These are phyloP conservation scores for Paramyrothecium roridum DNA, from an alignment of 2,329 filamentous ascomycete species.

Conservation along the genomic window DNA sequence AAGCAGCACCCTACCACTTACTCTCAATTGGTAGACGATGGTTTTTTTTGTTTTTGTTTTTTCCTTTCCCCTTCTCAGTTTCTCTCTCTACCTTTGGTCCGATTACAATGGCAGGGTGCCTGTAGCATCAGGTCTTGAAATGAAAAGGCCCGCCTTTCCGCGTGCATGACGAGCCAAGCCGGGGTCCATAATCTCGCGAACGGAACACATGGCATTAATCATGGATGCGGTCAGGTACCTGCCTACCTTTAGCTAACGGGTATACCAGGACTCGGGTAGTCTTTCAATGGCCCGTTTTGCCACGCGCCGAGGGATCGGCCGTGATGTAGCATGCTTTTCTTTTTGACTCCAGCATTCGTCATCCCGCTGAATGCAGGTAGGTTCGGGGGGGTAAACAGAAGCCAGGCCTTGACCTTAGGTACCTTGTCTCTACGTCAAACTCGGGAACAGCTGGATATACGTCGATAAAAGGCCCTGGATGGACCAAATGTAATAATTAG, in stretches of 20 bases:
- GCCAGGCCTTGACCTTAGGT: too few relatives aligned
- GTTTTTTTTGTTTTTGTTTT: background rate
- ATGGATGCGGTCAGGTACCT: background rate
- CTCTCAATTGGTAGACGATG: background rate
- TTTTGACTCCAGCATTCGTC: too few relatives aligned
- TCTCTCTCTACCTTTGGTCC: background rate
- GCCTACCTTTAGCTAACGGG: background rate
- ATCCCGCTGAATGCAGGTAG: too few relatives aligned
- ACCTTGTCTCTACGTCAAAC: too few relatives aligned
- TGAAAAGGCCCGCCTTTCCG: background rate
- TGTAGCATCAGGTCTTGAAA: background rate
- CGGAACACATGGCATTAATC: background rate
- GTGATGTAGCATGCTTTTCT: too few relatives aligned
- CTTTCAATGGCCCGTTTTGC: background rate
- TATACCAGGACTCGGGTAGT: background rate
- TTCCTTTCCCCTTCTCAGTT: background rate
- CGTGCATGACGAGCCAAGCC: background rate
- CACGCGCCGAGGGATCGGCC: too few relatives aligned
- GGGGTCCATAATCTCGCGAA: background rate
- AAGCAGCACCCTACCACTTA: too few relatives aligned
- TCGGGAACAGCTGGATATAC: too few relatives aligned
- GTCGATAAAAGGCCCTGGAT: too few relatives aligned
- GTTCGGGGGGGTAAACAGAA: too few relatives aligned
- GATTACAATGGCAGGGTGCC: background rate
- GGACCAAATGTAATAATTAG: too few relatives aligned